phyloP scores from a whole-genome alignment of 768 basidiomycete species.

The Cyathus striatus region DNA sequence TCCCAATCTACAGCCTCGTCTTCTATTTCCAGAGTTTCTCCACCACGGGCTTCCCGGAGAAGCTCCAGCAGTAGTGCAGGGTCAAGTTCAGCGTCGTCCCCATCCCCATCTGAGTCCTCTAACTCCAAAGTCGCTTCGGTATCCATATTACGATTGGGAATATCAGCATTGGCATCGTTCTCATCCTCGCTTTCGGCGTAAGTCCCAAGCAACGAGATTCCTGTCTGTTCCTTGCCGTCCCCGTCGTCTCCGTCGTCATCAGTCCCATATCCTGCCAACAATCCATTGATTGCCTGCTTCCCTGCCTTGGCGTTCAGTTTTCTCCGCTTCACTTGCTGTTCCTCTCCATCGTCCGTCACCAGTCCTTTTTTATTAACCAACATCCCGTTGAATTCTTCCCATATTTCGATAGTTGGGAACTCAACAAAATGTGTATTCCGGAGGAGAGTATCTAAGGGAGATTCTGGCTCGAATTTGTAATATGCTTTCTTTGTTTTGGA shows the following conservation, averaged over 20 bases:
- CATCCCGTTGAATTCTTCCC: constrained; percentile 61
- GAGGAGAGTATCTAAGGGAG: constrained; percentile 43
- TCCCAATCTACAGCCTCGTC: constrained; percentile 53
- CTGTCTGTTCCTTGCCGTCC: constrained; percentile 18
- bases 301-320: constrained; percentile 49
- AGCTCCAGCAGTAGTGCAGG: constrained; percentile 36
- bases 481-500: constrained; percentile 31
- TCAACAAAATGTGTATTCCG: constrained; percentile 69
- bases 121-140: constrained; percentile 16
- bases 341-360: constrained; percentile 27
- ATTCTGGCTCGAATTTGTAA: constrained; percentile 50
- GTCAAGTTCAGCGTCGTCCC: constrained; percentile 32
- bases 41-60: constrained; percentile 28
- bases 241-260: constrained; percentile 26
- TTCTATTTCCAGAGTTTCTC: constrained; percentile 18
- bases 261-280: constrained; percentile 41
- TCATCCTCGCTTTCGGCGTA: constrained; percentile 49
- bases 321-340: constrained; percentile 43
- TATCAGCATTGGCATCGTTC: constrained; percentile 4
- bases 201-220: constrained; percentile 33
- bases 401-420: constrained; percentile 79
- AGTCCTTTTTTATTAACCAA: constrained; percentile 53
- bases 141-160: background rate
- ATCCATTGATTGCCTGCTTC: constrained; percentile 46
- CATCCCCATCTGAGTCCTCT: constrained; percentile 24